phyloP scores from a whole-genome alignment of 768 basidiomycete genomes.

The Lepiota brunneoincarnata region DNA sequence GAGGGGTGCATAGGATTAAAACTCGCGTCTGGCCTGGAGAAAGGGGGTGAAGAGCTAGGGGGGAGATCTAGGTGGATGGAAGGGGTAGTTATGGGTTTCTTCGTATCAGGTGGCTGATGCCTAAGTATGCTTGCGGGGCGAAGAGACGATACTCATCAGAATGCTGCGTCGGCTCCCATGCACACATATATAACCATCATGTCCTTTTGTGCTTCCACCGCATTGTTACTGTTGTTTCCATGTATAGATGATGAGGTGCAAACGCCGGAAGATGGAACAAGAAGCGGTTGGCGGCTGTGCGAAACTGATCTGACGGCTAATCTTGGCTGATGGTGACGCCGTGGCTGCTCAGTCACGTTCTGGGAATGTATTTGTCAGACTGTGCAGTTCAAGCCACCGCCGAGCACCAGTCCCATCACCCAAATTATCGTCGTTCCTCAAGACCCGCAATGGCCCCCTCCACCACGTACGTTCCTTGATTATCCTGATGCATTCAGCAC shows the following conservation, averaged over 20 bases:
- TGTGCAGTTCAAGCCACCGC: constrained; percentile 44
- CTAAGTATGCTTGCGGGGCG: not conserved
- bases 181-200: constrained; percentile 8
- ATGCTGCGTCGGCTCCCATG: not conserved
- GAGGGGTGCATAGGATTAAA: not conserved
- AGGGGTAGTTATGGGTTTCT: not conserved
- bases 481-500: not conserved
- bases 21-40: not conserved
- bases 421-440: constrained; percentile 41
- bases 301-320: no score
- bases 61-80: not conserved
- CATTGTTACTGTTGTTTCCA: not conserved
- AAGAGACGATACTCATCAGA: constrained; percentile 5
- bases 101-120: constrained; percentile 8
- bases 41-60: not conserved
- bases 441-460: constrained; percentile 54
- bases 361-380: constrained; percentile 37
- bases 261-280: not conserved
- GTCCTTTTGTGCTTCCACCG: not conserved
- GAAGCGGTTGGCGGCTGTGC: no score
- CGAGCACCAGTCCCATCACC: constrained; percentile 20
- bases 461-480: constrained; percentile 46
- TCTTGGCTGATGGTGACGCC: not conserved
- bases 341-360: not conserved
- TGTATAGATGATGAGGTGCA: not conserved